These are phyloP conservation scores for Ceratobasidium sp. DNA, from an alignment of 1,284 basidiomycete species.

Conservation along the genomic window DNA sequence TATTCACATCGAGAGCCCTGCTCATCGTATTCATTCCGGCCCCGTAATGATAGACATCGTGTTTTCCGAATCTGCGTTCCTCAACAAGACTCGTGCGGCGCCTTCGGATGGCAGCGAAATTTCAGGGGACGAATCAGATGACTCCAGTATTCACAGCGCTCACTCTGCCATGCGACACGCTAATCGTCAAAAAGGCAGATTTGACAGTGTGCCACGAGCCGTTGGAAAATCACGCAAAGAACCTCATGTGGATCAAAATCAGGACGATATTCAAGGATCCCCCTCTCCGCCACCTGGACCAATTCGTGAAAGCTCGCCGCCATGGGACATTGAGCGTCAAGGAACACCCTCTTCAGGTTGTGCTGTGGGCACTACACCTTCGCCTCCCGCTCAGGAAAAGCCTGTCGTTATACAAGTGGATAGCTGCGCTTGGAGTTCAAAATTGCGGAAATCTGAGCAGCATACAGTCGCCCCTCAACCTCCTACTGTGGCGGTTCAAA, in stretches of 20 bases:
- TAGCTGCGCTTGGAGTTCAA: slow-evolving; percentile 24
- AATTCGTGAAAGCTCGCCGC: slow-evolving; percentile 15
- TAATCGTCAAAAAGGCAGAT: neutral
- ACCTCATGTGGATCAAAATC: neutral
- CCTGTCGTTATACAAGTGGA: neutral
- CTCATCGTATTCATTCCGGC: neutral
- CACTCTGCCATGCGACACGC: slow-evolving; percentile 4
- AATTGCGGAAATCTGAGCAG: slow-evolving; percentile 2
- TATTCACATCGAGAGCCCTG: neutral
- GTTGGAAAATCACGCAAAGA: too few relatives aligned
- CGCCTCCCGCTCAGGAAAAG: neutral
- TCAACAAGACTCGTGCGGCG: slow-evolving; percentile 56
- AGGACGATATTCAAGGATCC: neutral
- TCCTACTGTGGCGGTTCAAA: too few relatives aligned
- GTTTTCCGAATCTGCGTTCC: slow-evolving; percentile 69
- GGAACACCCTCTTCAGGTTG: neutral
- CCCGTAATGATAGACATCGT: slow-evolving; percentile 46
- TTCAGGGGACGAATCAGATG: slow-evolving; percentile 16
- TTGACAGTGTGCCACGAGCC: neutral
- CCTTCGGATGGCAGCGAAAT: neutral
- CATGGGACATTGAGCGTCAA: slow-evolving; percentile 24
- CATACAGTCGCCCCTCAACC: neutral
- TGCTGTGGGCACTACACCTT: neutral
- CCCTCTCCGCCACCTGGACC: neutral
- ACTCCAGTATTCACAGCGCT: slow-evolving; percentile 20